Evolutionary conservation across 139 green algal genomes (phyloP), one percentile per base, ranked within the genome.

Genomic region (Chlorella sp.): DNA sequence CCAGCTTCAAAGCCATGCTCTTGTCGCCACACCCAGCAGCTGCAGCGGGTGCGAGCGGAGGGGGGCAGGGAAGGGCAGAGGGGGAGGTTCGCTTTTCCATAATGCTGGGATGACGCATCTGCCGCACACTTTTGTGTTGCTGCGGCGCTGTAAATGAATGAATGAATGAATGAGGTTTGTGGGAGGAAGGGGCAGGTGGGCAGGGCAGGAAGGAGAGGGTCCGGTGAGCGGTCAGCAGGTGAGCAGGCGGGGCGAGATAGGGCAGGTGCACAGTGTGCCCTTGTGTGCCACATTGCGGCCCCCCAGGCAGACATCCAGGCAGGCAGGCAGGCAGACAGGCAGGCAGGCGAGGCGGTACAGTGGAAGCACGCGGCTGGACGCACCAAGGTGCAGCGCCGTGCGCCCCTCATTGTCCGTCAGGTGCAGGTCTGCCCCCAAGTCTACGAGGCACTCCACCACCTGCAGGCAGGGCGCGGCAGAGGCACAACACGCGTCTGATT

Each of bases 11-110:
- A 69, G 92, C 93, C 94, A 96, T 96, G 81, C 73, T 68, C 42
- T 87, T 91, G 84, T 96, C 94, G 26, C 92, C 93, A 73, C 92
- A 95, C 32, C 94, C 94, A 0, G 94, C 89, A 93, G 93, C 76
- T 95, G 92, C 83, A 94, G 90, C 22, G 91, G 3, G 53, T n/a
- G n/a, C n/a, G n/a, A 26, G 32, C 18, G 53, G 0, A 7, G 19
- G 34, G n/a, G 32, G 22, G 32, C n/a, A 60, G n/a, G 3, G 30
- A 30, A 89, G 37, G 3, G 30, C 26, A 34, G 22, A 24, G 77
- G 5, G 37, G 7, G 64, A n/a, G n/a, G n/a, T n/a, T n/a, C n/a
- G n/a, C n/a, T n/a, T n/a, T n/a, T n/a, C n/a, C n/a, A n/a, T n/a
- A n/a, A n/a, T n/a, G n/a, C n/a, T n/a, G n/a, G n/a, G n/a, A n/a